phyloP scores from a whole-genome alignment of 2,329 filamentous ascomycete species.

The Cercospora citrullina region DNA sequence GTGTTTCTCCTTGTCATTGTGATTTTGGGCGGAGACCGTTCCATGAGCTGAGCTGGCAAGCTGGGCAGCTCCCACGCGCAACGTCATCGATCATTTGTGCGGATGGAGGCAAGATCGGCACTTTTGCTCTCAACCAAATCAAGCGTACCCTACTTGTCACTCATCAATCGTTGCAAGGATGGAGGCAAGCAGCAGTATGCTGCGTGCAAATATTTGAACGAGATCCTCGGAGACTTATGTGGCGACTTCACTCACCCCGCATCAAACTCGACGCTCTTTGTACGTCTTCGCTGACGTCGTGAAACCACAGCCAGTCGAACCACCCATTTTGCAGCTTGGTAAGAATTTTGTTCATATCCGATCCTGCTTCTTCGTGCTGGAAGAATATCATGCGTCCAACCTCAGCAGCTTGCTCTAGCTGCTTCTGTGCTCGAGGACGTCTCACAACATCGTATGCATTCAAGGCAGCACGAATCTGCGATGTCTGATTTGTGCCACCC shows the following conservation, averaged over 20 bases:
- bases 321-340: slow-evolving; percentile 15
- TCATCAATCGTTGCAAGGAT: background rate
- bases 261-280: background rate
- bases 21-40: background rate
- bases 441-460: slow-evolving; percentile 16
- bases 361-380: slow-evolving; percentile 5
- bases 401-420: slow-evolving; percentile 18
- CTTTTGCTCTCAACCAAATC: background rate
- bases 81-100: background rate
- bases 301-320: slow-evolving; percentile 23
- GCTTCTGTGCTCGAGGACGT: slow-evolving; percentile 20
- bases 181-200: background rate
- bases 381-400: slow-evolving; percentile 19
- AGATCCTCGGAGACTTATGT: background rate
- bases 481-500: too few relatives aligned
- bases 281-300: slow-evolving; percentile 17
- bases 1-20: background rate
- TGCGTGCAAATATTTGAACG: background rate
- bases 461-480: slow-evolving; percentile 6
- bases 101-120: background rate
- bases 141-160: background rate
- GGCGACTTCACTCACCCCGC: background rate
- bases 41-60: background rate
- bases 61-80: background rate
- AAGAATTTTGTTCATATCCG: slow-evolving; percentile 21